Evolutionary conservation across 2,329 filamentous ascomycete species (phyloP).

Genomic region (Cryoendolithus antarcticus): DNA sequence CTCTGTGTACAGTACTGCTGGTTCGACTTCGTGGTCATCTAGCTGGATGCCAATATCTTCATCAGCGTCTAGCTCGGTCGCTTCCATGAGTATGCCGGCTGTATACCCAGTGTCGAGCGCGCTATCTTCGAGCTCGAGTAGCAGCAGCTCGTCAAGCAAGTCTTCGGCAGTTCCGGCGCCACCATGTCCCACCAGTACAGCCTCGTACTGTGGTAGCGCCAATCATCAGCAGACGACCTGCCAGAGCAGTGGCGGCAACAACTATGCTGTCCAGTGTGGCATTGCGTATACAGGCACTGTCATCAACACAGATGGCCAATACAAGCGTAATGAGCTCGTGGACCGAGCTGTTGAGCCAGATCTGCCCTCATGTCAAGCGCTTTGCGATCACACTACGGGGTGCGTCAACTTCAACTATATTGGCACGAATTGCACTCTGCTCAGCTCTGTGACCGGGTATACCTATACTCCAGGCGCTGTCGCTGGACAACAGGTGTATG

Average conservation of each 20-base stretch:
- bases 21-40: too few relatives aligned
- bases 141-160: constrained; percentile 5
- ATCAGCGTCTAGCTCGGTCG: neutral
- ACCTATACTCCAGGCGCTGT: constrained; percentile 11
- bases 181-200: constrained; percentile 5
- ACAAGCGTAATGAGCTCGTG: constrained; percentile 2
- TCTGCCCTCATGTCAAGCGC: constrained; percentile 8
- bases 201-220: constrained; percentile 1
- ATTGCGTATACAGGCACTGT: constrained; percentile 11
- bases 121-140: constrained; percentile 1
- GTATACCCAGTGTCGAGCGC: neutral
- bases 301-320: constrained; percentile 8
- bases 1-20: too few relatives aligned
- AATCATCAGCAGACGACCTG: constrained; percentile 7
- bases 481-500: constrained; percentile 6
- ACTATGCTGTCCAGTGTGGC: constrained; percentile 11
- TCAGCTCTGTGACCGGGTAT: constrained; percentile 17
- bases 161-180: constrained; percentile 4
- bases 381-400: constrained; percentile 14
- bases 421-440: constrained; percentile 17
- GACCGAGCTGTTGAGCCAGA: constrained; percentile 11
- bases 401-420: constrained; percentile 21
- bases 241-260: constrained; percentile 1
- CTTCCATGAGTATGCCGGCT: neutral
- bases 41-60: too few relatives aligned